phyloP scores from a whole-genome alignment of 2,329 filamentous ascomycete species.

The Raffaelea deltoideospora region DNA sequence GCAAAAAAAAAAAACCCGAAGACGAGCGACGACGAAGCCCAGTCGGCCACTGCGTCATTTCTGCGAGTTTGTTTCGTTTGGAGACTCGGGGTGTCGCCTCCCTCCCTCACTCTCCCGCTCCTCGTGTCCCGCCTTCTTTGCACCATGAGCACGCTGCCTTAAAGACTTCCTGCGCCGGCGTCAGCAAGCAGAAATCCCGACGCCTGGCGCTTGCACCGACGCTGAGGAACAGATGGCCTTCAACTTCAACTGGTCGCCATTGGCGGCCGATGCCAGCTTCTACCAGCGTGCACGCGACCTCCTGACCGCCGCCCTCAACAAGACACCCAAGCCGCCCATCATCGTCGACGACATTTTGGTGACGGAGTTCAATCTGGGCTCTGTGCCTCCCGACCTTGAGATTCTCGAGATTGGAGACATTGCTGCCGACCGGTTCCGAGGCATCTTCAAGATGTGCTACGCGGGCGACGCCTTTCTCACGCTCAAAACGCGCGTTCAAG shows the following conservation, averaged over 20 bases:
- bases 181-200: background rate
- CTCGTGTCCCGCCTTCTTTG: too few species aligned
- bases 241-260: constrained; percentile 99
- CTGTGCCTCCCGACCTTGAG: constrained; percentile 85
- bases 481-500: constrained; percentile 86
- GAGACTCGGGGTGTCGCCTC: too few species aligned
- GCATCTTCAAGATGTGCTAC: constrained; percentile 99
- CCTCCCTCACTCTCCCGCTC: too few species aligned
- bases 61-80: too few species aligned
- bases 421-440: constrained; percentile 89
- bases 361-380: constrained; percentile 91
- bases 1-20: too few species aligned
- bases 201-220: too few species aligned
- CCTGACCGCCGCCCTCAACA: constrained; percentile 89
- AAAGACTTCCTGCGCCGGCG: too few species aligned
- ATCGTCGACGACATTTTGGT: constrained; percentile 99
- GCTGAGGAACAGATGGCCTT: too few species aligned
- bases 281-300: constrained; percentile 85
- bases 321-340: constrained; percentile 92
- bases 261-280: constrained; percentile 87
- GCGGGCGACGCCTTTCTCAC: constrained; percentile 90
- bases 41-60: too few species aligned
- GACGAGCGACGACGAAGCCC: too few species aligned
- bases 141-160: too few species aligned
- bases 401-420: constrained; percentile 96